These are phyloP conservation scores for Peniophora sp. DNA, from an alignment of 1,284 basidiomycete genomes.

Conservation along the genomic window DNA sequence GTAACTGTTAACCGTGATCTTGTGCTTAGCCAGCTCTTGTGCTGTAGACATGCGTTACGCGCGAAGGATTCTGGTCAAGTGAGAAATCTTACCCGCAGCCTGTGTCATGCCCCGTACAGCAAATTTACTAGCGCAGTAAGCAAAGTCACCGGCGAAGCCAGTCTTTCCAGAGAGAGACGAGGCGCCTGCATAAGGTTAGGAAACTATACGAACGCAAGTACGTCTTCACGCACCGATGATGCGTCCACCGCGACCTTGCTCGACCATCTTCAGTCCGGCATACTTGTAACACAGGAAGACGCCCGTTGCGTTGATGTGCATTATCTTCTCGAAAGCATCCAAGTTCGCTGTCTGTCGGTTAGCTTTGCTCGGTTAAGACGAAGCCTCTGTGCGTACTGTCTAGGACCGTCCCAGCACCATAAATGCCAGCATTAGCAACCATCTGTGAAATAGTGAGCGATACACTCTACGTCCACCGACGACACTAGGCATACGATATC, in stretches of 20 bases:
- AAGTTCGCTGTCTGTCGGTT: slow-evolving; percentile 8
- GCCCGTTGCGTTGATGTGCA: slow-evolving; percentile 11
- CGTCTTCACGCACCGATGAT: slow-evolving; percentile 12
- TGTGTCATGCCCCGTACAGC: slow-evolving; percentile 13
- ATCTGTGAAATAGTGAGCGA: slow-evolving; percentile 1
- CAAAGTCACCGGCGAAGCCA: background rate
- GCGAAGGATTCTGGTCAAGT: background rate
- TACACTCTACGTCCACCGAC: background rate
- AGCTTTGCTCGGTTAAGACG: background rate
- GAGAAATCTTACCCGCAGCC: slow-evolving; percentile 5
- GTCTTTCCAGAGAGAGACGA: slow-evolving; percentile 2
- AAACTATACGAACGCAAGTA: background rate
- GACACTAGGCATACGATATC: slow-evolving; percentile 11
- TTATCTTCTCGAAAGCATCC: slow-evolving; percentile 7
- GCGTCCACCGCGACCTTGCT: slow-evolving; percentile 9
- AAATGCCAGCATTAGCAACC: slow-evolving; percentile 10
- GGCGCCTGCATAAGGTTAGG: background rate
- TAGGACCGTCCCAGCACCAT: background rate
- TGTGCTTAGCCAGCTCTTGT: slow-evolving; percentile 9
- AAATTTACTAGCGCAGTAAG: slow-evolving; percentile 10
- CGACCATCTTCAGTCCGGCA: slow-evolving; percentile 13
- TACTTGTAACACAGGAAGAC: slow-evolving; percentile 13
- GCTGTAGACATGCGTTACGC: slow-evolving; percentile 5
- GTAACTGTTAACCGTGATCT: slow-evolving; percentile 17
- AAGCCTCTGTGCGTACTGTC: slow-evolving; percentile 3